phyloP scores from a whole-genome alignment of 345 rosid genomes.

The Eucalyptus curtisii region DNA sequence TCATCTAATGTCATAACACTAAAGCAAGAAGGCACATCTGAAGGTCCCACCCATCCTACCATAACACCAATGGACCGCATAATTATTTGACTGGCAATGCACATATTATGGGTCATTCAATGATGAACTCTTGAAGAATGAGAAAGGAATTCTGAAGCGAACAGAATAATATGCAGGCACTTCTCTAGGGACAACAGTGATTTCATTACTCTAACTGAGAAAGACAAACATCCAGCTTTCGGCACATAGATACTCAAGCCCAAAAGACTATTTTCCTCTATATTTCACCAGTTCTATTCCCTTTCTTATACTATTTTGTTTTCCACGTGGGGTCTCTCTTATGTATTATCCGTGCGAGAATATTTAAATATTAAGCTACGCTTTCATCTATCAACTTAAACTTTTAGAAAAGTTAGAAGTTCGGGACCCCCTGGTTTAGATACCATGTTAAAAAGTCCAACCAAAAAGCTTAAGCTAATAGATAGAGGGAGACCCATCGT shows the following conservation, averaged over 20 bases:
- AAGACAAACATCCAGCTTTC: background rate
- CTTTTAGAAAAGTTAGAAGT: background rate
- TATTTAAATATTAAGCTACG: background rate
- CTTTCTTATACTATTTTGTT: background rate
- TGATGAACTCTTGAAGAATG: background rate
- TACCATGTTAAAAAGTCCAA: background rate
- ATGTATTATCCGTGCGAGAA: background rate
- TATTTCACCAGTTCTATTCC: background rate
- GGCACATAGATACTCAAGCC: background rate
- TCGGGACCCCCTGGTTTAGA: background rate
- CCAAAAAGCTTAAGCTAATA: background rate
- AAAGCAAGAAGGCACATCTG: background rate
- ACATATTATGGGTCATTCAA: background rate
- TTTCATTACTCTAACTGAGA: background rate
- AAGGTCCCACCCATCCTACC: background rate
- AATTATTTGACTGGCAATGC: background rate
- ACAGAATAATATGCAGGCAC: background rate
- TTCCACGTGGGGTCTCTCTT: background rate
- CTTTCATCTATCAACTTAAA: background rate
- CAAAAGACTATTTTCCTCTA: background rate
- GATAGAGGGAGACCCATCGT: background rate
- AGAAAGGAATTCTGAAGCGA: background rate
- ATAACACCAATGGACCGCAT: background rate
- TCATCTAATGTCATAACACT: background rate
- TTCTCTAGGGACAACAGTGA: background rate